Base-by-base conservation (phyloP, 2,329 filamentous ascomycete species). In the Amphichorda felina region DNA sequence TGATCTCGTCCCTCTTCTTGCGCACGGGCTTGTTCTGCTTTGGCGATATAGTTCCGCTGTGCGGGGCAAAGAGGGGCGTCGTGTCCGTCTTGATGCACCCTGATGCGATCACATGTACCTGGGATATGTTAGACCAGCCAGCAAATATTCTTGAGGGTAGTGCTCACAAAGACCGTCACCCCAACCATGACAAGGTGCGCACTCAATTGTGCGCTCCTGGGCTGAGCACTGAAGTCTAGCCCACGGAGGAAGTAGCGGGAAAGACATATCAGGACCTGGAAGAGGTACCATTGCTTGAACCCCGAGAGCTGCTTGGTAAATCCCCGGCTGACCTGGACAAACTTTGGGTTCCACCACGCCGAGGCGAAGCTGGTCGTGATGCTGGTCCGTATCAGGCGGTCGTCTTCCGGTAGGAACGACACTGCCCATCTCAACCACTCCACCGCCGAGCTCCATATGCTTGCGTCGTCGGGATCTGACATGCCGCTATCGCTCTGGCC, bases 321-420 rank as follows among this genome's bases (percentile, higher is more conserved):
- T 37, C 73, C 77, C n/a, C 70, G 63, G 24, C 65, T 61, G 4
- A 68, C 70, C 45, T 78, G 65, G 24, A 72, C 66, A 43, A 82
- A 72, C 39, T 69, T 70, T 0, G 78, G 77, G 41, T 83, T 84
- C 80, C 80, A 84, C 68, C 75, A 80, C 10, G 69, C 55, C 3
- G 75, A 68, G 14, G 68, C 45, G 3, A 74, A 43, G 25, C 68
- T 69, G 10, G 66, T 55, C 35, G 56, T 45, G 15, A 79, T 54
- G 15, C 69, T 62, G 47, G 64, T 63, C 35, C 60, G 60, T 22
- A 70, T 59, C 30, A 72, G 45, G 8, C 16, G 5, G 4, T 61
- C 57, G 2, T 57, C 44, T 0, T 45, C 47, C 8, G 68, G 70
- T 5, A 73, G 45, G 10, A 55, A 39, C 21, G 21, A 6, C 21